Conservation (phyloP, 148 eudicot genomes). For the Heliosperma pusillum region DNA sequence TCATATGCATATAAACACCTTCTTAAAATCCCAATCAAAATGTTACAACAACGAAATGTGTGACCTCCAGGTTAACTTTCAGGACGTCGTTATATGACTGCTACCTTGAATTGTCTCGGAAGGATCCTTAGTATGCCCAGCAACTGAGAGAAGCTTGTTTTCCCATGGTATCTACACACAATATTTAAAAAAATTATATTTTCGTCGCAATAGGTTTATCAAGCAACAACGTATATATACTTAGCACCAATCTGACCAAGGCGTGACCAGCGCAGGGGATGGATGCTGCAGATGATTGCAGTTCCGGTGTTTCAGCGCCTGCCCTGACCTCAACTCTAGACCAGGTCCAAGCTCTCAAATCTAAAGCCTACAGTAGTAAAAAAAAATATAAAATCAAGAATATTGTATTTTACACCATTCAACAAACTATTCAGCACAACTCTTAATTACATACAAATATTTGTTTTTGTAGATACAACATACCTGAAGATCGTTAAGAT, state of each 20-base stretch:
- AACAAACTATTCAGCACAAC: not conserved
- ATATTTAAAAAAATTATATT: conserved; percentile 1
- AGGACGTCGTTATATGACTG: not conserved
- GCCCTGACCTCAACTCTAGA: conserved; percentile 77
- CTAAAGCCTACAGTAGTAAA: conserved; percentile 54
- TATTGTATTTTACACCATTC: not conserved
- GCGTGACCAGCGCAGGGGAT: conserved; percentile 92
- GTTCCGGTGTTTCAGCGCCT: conserved; percentile 39
- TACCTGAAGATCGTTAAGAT: conserved; percentile 98
- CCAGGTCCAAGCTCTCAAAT: conserved; percentile 94
- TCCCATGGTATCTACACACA: conserved; percentile 81
- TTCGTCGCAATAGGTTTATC: not conserved
- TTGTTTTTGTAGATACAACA: not conserved
- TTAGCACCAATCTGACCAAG: conserved; percentile 55
- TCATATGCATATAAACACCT: not conserved
- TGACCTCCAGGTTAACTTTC: not conserved
- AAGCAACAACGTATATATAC: conserved; percentile 5
- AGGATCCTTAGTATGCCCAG: conserved; percentile 90
- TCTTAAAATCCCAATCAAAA: not conserved
- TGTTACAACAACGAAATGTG: not conserved
- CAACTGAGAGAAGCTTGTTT: conserved; percentile 83
- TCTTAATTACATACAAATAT: not conserved
- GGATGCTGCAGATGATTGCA: conserved; percentile 38
- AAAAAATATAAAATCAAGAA: conserved; percentile 16
- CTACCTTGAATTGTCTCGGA: conserved; percentile 77